Base-by-base conservation (phyloP, 345 rosid genomes). In the Camelina sativa region DNA sequence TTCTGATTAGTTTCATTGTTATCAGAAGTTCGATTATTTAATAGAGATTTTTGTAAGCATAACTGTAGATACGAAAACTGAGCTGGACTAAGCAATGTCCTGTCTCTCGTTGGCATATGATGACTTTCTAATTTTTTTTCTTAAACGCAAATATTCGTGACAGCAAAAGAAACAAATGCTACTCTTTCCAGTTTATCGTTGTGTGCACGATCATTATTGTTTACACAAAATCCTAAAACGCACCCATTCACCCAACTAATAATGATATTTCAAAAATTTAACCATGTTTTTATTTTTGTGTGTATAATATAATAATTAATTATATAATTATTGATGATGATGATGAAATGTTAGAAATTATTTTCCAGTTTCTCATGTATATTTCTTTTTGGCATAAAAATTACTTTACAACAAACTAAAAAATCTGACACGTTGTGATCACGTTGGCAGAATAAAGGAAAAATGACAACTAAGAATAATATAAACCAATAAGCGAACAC, bases 41-140 rank as follows among this genome's bases (percentile, higher is more conserved):
- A 64, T 34, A 70, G 52, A 62, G 53, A 55, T 52, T 28, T 28
- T 4, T 17, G 25, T 23, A 57, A 41, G 63, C 61, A 20, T 59
- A 61, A 61, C 40, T 60, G 38, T 68, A 47, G 66, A 76, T 54
- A 62, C 71, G 35, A 23, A 76, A 62, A 17, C 30, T 47, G 66
- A 71, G 80, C 72, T 73, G 78, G 74, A 72, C 40, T 59, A 61
- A 66, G 66, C 62, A 68, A 73, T 73, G 69, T 61, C 51, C 54
- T 71, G 80, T 77, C 55, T 64, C 62, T 77, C 66, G 62, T 71
- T 77, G 76, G 53, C 80, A 71, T 50, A 48, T 0, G 51, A 64
- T 63, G 44, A 28, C 76, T 71, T 77, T 71, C 11, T 54, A 8
- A 20, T 16, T 13, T 34, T 54, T 40, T n/a, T 22, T 62, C 19